Evolutionary conservation across 1,284 basidiomycete genomes (phyloP).

Genomic region (Ganoderma boninense): DNA sequence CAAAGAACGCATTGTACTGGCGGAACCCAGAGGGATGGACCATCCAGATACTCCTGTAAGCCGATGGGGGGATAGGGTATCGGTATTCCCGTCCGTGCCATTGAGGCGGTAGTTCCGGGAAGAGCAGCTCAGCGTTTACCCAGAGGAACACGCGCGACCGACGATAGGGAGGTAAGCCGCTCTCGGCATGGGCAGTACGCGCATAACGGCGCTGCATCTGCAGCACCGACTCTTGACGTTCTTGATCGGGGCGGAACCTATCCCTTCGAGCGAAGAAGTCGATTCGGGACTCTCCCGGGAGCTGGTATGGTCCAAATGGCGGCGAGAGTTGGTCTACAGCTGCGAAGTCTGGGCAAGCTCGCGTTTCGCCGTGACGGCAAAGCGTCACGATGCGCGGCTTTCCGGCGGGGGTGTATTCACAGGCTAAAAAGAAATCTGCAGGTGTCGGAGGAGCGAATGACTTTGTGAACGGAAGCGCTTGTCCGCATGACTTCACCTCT

Average conservation of each 20-base stretch:
- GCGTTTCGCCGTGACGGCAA: not conserved
- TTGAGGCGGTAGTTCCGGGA: not conserved
- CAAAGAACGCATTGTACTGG: not conserved
- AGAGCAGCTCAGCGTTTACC: not conserved
- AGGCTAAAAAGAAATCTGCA: not conserved
- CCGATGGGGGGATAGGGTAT: not conserved
- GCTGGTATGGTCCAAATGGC: not conserved
- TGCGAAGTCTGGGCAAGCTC: not conserved
- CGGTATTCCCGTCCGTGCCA: not conserved
- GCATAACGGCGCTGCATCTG: not conserved
- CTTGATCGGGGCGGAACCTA: not conserved
- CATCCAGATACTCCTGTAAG: not conserved
- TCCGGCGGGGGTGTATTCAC: not conserved
- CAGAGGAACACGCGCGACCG: not conserved
- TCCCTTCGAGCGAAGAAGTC: not conserved
- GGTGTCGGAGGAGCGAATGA: not conserved
- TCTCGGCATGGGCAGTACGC: not conserved
- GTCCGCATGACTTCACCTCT: not conserved
- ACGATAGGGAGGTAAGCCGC: not conserved
- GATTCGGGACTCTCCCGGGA: not conserved
- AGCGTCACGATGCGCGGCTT: not conserved
- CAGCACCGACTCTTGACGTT: not conserved
- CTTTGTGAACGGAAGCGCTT: not conserved
- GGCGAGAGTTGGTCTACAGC: not conserved
- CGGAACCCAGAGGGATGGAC: not conserved